Evolutionary conservation across 768 basidiomycete genomes (phyloP).

Genomic region (Leccinum disarticulatum): DNA sequence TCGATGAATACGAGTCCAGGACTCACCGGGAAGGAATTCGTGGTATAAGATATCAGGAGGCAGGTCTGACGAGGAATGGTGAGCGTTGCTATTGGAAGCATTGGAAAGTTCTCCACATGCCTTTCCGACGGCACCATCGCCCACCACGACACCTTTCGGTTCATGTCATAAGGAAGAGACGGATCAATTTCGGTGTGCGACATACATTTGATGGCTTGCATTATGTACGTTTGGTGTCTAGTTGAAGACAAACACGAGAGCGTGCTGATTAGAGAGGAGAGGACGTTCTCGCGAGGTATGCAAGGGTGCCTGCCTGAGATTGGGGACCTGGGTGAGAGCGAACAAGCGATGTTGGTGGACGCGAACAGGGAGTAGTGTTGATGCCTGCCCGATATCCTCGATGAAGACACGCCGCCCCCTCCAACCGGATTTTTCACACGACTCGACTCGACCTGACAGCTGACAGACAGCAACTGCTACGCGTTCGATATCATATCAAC

Average conservation of each 20-base stretch:
- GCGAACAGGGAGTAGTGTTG: constrained; percentile 23
- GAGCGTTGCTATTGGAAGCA: constrained; percentile 7
- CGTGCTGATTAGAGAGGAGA: constrained; percentile 13
- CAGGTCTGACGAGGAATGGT: constrained; percentile 68
- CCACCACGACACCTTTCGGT: constrained; percentile 87
- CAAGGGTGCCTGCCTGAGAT: constrained; percentile 6
- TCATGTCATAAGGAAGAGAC: constrained; percentile 33
- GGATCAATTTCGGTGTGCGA: constrained; percentile 15
- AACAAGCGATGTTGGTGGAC: constrained; percentile 8
- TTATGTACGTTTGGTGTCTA: constrained; percentile 33
- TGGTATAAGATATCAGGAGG: constrained; percentile 98
- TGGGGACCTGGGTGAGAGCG: background rate
- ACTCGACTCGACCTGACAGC: constrained; percentile 10
- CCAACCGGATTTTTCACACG: constrained; percentile 27
- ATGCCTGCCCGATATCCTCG: constrained; percentile 30
- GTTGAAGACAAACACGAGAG: constrained; percentile 14
- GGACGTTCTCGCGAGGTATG: constrained; percentile 4
- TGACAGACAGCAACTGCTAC: constrained; percentile 5
- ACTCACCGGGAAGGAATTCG: constrained; percentile 93
- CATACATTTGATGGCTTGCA: constrained; percentile 93
- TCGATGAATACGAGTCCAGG: constrained; percentile 14
- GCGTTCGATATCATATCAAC: constrained; percentile 2
- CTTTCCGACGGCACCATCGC: constrained; percentile 99
- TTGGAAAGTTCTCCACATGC: constrained; percentile 41
- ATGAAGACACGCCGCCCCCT: constrained; percentile 21